Percentiles rank a stretch among this genome's conserved stretches.
These are phyloP conservation scores for Phytomonas sp. DNA, from an alignment of 208 protist genomes.

Conservation along the genomic window DNA sequence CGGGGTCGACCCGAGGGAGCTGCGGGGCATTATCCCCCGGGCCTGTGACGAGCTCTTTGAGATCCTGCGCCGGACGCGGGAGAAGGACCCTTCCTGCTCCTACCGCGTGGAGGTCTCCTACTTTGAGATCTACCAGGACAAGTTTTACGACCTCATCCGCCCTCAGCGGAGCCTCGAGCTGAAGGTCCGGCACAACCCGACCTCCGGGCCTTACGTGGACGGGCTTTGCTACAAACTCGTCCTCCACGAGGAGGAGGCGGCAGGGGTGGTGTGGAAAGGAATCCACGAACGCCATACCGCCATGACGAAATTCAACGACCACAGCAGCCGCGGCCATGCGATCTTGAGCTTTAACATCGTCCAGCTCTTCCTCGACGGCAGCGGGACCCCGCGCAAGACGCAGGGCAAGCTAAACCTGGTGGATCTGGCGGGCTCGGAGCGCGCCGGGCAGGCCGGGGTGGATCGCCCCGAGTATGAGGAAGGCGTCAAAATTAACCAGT, in stretches of 20 bases:
- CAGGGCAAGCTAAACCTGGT: slow-evolving; percentile 88
- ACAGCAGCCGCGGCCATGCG: slow-evolving; percentile 82
- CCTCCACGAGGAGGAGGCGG: slow-evolving; percentile 52
- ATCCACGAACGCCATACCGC: slow-evolving; percentile 76
- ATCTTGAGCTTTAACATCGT: slow-evolving; percentile 72
- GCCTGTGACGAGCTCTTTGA: slow-evolving; percentile 59
- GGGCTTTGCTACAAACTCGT: slow-evolving; percentile 47
- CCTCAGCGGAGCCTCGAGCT: slow-evolving; percentile 36
- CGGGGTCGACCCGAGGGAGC: slow-evolving; percentile 42
- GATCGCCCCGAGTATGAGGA: slow-evolving; percentile 61
- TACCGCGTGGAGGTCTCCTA: slow-evolving; percentile 70
- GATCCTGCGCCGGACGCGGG: slow-evolving; percentile 33
- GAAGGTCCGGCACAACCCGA: slow-evolving; percentile 59
- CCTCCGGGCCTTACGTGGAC: slow-evolving; percentile 70
- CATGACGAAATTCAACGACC: slow-evolving; percentile 82
- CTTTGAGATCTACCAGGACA: slow-evolving; percentile 91
- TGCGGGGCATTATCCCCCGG: slow-evolving; percentile 80
- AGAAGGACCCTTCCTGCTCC: slow-evolving; percentile 51
- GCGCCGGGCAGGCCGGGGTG: slow-evolving; percentile 54
- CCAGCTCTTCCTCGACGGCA: slow-evolving; percentile 50
- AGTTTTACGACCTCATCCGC: slow-evolving; percentile 73
- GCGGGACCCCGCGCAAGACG: slow-evolving; percentile 34
- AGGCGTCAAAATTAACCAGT: slow-evolving; percentile 88
- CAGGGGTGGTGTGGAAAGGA: slow-evolving; percentile 55
- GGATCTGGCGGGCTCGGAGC: slow-evolving; percentile 91